phyloP scores from a whole-genome alignment of 176 grass and related monocot species.

The Oropetium thomaeum region DNA sequence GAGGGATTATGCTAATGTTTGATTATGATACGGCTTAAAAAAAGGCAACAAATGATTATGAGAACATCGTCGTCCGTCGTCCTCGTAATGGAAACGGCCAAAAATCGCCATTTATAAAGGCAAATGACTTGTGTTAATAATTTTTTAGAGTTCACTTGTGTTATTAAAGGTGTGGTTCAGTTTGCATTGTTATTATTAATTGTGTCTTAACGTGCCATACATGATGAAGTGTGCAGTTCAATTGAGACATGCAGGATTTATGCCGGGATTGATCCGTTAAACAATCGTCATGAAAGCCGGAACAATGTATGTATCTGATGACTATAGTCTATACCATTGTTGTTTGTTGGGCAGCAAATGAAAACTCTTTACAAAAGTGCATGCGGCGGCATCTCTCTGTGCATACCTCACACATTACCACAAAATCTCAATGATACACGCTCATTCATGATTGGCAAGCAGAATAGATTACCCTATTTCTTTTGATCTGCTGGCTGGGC shows the following conservation, averaged over 20 bases:
- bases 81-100: background rate
- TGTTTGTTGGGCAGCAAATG: background rate
- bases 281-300: background rate
- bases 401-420: background rate
- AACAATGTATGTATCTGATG: no score
- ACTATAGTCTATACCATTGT: background rate
- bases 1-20: background rate
- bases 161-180: no score
- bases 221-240: background rate
- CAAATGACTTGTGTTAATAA: background rate
- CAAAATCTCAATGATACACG: background rate
- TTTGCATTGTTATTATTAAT: background rate
- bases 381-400: background rate
- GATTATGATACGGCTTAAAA: background rate
- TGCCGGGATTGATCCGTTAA: background rate
- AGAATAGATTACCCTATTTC: background rate
- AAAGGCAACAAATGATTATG: background rate
- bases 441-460: background rate
- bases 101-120: background rate
- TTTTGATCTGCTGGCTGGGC: background rate
- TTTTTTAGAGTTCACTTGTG: no score
- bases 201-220: background rate
- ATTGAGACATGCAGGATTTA: background rate
- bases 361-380: background rate
- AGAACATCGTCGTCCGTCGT: background rate